Percentiles rank a stretch among this genome's conserved stretches.
phyloP scores from a whole-genome alignment of 2,329 filamentous ascomycete species.

The Ophiocordyceps sinensis region DNA sequence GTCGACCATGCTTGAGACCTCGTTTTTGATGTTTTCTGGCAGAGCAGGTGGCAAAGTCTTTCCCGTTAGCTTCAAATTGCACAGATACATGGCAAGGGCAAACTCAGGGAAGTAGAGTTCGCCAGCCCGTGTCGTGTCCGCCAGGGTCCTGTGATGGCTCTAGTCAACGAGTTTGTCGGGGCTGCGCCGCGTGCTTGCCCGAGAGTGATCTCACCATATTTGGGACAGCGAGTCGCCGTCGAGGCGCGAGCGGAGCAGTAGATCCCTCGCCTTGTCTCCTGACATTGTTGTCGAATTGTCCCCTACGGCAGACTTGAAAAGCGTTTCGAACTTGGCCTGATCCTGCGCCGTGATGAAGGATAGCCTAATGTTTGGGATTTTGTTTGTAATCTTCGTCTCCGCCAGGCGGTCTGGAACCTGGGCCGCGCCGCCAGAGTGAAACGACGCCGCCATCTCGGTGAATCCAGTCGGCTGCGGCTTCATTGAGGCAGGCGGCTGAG shows the following conservation, averaged over 20 bases:
- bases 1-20: conserved; percentile 98
- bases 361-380: conserved; percentile 85
- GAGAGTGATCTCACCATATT: conserved; percentile 54
- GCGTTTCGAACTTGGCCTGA: conserved; percentile 90
- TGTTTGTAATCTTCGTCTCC: conserved; percentile 45
- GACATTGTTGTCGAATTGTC: conserved; percentile 74
- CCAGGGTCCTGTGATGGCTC: conserved; percentile 52
- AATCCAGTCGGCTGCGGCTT: conserved; percentile 54
- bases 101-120: conserved; percentile 97
- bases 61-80: conserved; percentile 81
- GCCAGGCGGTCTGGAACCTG: conserved; percentile 30
- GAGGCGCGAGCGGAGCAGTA: conserved; percentile 77
- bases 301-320: conserved; percentile 91
- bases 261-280: conserved; percentile 80
- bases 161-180: conserved; percentile 4
- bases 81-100: conserved; percentile 94
- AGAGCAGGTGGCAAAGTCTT: conserved; percentile 62
- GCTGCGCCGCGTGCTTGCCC: background rate
- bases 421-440: conserved; percentile 35
- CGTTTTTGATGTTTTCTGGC: conserved; percentile 81
- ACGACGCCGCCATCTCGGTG: conserved; percentile 51
- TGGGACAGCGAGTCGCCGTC: conserved; percentile 78
- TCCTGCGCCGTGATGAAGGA: conserved; percentile 94
- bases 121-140: conserved; percentile 90
- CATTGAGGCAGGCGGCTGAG: conserved; percentile 42